Evolutionary conservation across 345 rosid species (phyloP).

Genomic region (Noccaea bulbosa): DNA sequence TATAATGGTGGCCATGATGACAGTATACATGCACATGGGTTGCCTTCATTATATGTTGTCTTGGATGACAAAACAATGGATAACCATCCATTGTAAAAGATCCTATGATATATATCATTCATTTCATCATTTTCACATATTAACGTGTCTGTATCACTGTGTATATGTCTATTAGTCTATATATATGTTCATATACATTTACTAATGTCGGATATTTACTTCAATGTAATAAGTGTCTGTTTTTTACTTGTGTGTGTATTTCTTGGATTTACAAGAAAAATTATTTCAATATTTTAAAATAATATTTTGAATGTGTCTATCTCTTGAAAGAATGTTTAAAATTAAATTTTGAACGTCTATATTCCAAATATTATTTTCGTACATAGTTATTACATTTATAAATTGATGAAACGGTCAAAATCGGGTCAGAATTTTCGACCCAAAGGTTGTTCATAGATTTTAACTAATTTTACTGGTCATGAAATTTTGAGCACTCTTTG

Average conservation of each 20-base stretch:
- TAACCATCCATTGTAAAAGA: conserved; percentile 28
- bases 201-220: neutral
- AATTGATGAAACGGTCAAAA: no score
- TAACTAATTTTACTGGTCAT: no score
- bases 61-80: conserved; percentile 42
- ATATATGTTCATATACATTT: conserved; percentile 4
- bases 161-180: neutral
- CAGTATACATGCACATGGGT: conserved; percentile 45
- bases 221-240: neutral
- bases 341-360: no score
- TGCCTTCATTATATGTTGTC: conserved; percentile 42
- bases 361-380: no score
- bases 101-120: conserved; percentile 32
- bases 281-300: neutral
- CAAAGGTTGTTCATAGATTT: no score
- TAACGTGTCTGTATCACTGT: neutral
- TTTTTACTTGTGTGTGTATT: neutral
- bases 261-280: neutral
- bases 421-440: no score
- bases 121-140: conserved; percentile 22
- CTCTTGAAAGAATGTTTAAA: no score
- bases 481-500: no score
- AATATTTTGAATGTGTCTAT: no score
- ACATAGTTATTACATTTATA: no score
- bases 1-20: conserved; percentile 38